These are phyloP conservation scores for Diaporthe helianthi DNA, from an alignment of 2,329 filamentous ascomycete species.

Conservation along the genomic window DNA sequence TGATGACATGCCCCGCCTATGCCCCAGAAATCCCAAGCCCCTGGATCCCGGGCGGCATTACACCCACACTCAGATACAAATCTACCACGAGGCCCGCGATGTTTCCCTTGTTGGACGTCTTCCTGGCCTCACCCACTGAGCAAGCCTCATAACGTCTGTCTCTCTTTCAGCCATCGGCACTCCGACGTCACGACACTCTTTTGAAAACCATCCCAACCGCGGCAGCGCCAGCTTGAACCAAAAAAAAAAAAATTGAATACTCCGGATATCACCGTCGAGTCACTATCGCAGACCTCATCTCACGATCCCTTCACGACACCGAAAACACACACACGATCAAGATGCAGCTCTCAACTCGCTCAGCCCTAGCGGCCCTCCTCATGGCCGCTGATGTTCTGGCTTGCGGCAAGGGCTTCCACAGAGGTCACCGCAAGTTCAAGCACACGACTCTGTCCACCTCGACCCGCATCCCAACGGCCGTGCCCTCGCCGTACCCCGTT, in stretches of 20 bases:
- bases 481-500: neutral
- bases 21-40: conserved; percentile 18
- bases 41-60: conserved; percentile 3
- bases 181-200: conserved; percentile 31
- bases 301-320: conserved; percentile 7
- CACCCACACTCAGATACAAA: conserved; percentile 21
- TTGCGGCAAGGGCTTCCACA: neutral
- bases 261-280: conserved; percentile 1
- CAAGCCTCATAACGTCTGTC: conserved; percentile 29
- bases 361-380: conserved; percentile 33
- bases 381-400: conserved; percentile 21
- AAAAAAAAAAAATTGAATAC: no score
- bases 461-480: neutral
- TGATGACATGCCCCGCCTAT: conserved; percentile 18
- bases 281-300: neutral
- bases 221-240: conserved; percentile 30
- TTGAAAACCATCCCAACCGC: conserved; percentile 5
- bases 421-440: neutral
- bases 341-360: conserved; percentile 32
- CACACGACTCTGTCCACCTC: conserved; percentile 1
- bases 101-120: neutral
- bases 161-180: conserved; percentile 27
- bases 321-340: neutral
- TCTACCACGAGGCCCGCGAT: conserved; percentile 11
- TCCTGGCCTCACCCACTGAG: conserved; percentile 23